Base-by-base conservation (phyloP, 2,329 filamentous ascomycete genomes). In the Oidium heveae region DNA sequence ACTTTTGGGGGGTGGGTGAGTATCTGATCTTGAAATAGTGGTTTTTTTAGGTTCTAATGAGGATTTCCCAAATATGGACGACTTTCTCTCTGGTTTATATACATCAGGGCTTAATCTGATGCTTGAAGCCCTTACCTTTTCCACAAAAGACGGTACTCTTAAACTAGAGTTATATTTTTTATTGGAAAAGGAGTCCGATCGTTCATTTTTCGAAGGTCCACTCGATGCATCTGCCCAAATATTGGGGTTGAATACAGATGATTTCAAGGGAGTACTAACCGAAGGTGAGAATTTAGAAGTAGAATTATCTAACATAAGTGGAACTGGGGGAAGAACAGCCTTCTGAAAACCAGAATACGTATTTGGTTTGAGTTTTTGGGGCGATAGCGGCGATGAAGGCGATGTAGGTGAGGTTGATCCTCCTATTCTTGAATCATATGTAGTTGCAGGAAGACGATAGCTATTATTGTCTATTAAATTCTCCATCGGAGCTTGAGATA, bases 401-500 rank as follows among this genome's bases (percentile, higher is more conserved):
- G 52, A 34, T 47, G 47, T 54, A 56, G 43, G 54, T 24, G 55
- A 53, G 1, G 56, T 52, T n/a, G 58, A 50, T 46, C 56, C 47
- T 20, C 13, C n/a, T 22, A 56, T 36, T 22, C 52, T 54, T 2
- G 70, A 66, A 53, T 68, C 67, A 56, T 67, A 61, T 55, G 54
- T 66, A 57, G 57, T 68, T 60, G 52, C 49, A 61, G 65, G 57
- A 18, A 62, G 47, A 60, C 65, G 56, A 9, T 59, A 54, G 13
- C 22, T 20, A 18, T 47, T 8, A 15, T 22, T 28, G 6, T 37
- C 44, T 2, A 56, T 50, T 0, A 56, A 28, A 37, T 56, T 55
- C 32, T 58, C 56, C 53, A 55, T 51, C 56, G 65, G 57, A 54
- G 64, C 34, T 74, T 71, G 54, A 72, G 80, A 84, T 55, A 85